A percentile compares a stretch with the other conserved stretches of the same genome.
phyloP scores from a whole-genome alignment of 257 asterid genomes.

The Przewalskia tangutica region DNA sequence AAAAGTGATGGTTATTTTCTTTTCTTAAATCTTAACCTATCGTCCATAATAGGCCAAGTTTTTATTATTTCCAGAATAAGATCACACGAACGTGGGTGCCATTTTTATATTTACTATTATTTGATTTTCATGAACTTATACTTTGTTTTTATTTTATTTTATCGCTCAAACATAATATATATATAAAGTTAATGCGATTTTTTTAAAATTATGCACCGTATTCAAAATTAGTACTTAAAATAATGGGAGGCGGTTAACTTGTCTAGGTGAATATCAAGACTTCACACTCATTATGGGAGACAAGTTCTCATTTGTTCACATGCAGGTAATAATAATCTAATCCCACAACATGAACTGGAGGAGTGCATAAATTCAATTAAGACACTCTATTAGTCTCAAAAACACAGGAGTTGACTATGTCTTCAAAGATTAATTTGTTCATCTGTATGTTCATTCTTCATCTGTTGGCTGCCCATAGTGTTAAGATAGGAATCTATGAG shows the following conservation, averaged over 20 bases:
- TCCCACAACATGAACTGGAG: neutral
- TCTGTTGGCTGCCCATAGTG: neutral
- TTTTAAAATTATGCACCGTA: too few species aligned
- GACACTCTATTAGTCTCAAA: neutral
- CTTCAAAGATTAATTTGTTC: conserved; percentile 15
- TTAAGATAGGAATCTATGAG: conserved; percentile 6
- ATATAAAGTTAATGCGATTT: too few species aligned
- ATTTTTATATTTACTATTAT: neutral
- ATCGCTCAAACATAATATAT: too few species aligned
- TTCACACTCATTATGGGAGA: neutral
- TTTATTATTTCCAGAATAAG: neutral
- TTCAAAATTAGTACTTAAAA: neutral
- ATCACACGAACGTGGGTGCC: neutral
- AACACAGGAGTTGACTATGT: neutral
- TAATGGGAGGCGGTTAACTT: neutral
- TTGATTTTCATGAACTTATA: too few species aligned
- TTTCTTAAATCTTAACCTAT: too few species aligned
- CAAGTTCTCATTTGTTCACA: neutral
- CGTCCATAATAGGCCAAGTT: neutral
- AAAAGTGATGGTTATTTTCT: too few species aligned
- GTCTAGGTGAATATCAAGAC: neutral
- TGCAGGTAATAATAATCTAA: neutral
- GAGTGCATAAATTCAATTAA: neutral
- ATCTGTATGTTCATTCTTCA: conserved; percentile 19
- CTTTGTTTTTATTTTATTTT: too few species aligned